phyloP scores from a whole-genome alignment of 768 basidiomycete species.

The Xerocomellus amylosporus region DNA sequence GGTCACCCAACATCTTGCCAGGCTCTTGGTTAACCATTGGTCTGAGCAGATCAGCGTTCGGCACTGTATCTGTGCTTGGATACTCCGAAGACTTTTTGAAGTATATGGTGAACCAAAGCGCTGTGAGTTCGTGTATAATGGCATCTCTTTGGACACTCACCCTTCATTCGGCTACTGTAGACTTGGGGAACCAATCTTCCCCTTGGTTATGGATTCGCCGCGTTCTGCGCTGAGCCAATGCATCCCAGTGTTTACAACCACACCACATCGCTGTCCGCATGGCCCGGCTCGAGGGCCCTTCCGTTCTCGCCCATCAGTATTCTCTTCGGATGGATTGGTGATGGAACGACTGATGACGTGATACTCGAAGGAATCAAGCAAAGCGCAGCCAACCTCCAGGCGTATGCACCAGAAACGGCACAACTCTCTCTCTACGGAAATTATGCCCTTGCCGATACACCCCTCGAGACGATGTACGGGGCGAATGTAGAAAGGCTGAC shows the following conservation, averaged over 20 bases:
- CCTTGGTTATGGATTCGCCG: slow-evolving; percentile 37
- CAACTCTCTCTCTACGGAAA: slow-evolving; percentile 54
- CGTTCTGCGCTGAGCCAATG: slow-evolving; percentile 54
- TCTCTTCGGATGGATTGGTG: slow-evolving; percentile 42
- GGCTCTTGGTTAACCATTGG: not conserved
- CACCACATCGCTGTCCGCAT: slow-evolving; percentile 41
- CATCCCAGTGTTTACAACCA: slow-evolving; percentile 41
- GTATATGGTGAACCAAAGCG: slow-evolving; percentile 13
- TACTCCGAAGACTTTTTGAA: slow-evolving; percentile 22
- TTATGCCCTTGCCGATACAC: slow-evolving; percentile 54
- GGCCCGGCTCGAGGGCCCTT: slow-evolving; percentile 41
- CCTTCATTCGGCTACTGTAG: slow-evolving; percentile 25
- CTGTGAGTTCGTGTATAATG: slow-evolving; percentile 10
- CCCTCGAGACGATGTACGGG: slow-evolving; percentile 51
- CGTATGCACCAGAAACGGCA: slow-evolving; percentile 42
- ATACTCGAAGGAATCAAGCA: slow-evolving; percentile 41
- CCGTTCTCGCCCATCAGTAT: slow-evolving; percentile 47
- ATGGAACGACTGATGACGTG: slow-evolving; percentile 36
- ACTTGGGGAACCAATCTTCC: slow-evolving; percentile 41
- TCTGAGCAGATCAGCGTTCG: slow-evolving; percentile 21
- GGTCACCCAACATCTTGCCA: not conserved
- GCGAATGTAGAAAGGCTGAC: slow-evolving; percentile 41
- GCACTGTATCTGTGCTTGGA: slow-evolving; percentile 22
- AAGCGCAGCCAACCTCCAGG: slow-evolving; percentile 40
- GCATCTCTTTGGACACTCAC: not conserved